phyloP scores from a whole-genome alignment of 2,329 filamentous ascomycete species.

The Diplodia scrobiculata region DNA sequence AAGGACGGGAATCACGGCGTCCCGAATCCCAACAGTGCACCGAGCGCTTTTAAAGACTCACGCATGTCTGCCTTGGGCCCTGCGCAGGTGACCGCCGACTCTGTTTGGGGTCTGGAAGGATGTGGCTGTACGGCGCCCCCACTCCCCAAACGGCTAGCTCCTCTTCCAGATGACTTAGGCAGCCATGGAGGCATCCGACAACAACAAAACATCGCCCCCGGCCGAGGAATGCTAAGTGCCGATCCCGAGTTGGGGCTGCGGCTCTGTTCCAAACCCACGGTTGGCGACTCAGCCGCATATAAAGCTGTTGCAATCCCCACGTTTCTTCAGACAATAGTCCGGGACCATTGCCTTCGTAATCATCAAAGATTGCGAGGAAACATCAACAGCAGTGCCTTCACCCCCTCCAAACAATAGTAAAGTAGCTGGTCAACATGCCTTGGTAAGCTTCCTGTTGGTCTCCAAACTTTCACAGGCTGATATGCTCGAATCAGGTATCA shows the following conservation, averaged over 20 bases:
- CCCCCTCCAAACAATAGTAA: too few relatives aligned
- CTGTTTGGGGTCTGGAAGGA: too few relatives aligned
- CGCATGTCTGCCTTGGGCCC: constrained; percentile 15
- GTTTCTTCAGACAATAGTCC: neutral
- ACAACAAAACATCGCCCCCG: neutral
- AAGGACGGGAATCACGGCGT: constrained; percentile 9
- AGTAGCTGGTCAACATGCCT: neutral
- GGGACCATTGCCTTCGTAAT: too few relatives aligned
- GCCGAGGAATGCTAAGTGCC: neutral
- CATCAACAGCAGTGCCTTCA: too few relatives aligned
- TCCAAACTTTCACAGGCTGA: neutral
- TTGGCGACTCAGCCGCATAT: neutral
- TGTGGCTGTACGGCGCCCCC: constrained; percentile 1
- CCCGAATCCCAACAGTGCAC: neutral
- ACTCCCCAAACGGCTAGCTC: neutral
- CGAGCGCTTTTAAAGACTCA: neutral
- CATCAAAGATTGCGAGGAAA: too few relatives aligned
- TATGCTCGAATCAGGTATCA: constrained; percentile 53
- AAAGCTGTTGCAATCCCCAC: neutral
- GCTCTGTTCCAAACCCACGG: neutral
- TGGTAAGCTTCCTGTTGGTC: neutral
- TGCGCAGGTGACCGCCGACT: neutral
- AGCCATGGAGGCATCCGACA: neutral
- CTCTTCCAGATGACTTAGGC: neutral
- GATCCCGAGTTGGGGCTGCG: neutral